Percentiles rank a stretch among this genome's conserved stretches.
These are phyloP conservation scores for Dryas octopetala DNA, from an alignment of 306 rosid genomes.

Conservation along the genomic window DNA sequence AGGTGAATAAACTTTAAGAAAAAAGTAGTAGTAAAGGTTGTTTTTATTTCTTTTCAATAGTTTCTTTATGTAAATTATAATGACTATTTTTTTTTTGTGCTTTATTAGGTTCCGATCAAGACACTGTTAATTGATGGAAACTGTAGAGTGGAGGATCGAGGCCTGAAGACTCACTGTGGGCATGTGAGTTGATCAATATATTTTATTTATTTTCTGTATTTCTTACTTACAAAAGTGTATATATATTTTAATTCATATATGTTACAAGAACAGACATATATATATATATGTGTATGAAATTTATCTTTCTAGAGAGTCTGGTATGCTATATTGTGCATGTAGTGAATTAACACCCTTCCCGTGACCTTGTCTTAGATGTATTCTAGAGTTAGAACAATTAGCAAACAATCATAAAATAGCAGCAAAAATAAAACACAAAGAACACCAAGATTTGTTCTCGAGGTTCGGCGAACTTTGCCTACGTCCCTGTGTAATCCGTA, in stretches of 20 bases:
- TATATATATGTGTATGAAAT: background rate
- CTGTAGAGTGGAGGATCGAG: constrained; percentile 99
- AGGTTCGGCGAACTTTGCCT: no score
- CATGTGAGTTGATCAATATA: constrained; percentile 60
- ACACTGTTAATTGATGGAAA: constrained; percentile 88
- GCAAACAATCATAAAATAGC: no score
- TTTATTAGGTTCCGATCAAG: constrained; percentile 82
- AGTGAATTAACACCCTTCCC: no score
- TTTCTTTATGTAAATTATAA: background rate
- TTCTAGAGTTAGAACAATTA: no score
- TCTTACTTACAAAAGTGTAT: background rate
- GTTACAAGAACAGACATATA: background rate
- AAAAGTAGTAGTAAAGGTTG: background rate
- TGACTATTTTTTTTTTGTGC: constrained; percentile 14
- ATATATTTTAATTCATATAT: no score
- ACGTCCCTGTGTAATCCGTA: no score
- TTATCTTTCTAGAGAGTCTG: background rate
- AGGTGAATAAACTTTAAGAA: background rate
- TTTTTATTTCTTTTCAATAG: constrained; percentile 8
- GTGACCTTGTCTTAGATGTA: no score
- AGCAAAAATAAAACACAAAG: no score
- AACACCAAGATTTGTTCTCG: no score
- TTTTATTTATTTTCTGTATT: constrained; percentile 12
- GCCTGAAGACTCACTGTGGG: constrained; percentile 97
- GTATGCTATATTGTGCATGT: no score